Conservation (phyloP, 2,329 filamentous ascomycete genomes). For the Phyllosticta ampelicida region DNA sequence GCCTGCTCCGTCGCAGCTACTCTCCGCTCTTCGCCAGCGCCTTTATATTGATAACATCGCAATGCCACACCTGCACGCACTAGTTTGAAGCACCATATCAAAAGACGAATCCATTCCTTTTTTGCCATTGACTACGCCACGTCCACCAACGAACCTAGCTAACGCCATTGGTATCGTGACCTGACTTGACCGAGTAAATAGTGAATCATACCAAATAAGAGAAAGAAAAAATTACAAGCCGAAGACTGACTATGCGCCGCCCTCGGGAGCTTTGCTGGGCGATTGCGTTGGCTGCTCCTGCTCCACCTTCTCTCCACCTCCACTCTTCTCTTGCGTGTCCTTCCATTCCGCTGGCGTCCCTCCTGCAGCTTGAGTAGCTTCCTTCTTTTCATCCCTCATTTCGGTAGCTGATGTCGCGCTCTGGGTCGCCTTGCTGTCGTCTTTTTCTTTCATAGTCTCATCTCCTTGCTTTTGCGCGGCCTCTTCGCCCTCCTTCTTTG, state of each 20-base stretch:
- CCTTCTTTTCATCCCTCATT: neutral
- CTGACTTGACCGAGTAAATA: neutral
- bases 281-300: neutral
- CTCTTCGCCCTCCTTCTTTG: neutral
- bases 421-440: neutral
- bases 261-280: neutral
- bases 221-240: neutral
- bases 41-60: neutral
- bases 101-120: neutral
- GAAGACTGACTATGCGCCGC: neutral
- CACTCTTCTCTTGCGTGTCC: neutral
- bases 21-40: neutral
- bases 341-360: neutral
- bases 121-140: neutral
- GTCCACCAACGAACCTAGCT: neutral
- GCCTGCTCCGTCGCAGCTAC: neutral
- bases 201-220: neutral
- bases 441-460: neutral
- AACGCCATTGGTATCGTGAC: neutral
- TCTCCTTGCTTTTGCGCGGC: neutral
- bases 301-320: neutral
- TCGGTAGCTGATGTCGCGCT: neutral
- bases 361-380: neutral
- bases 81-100: too few relatives aligned
- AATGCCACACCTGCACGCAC: neutral